Conservation (phyloP, 257 asterid species). For the Coffea canephora region DNA sequence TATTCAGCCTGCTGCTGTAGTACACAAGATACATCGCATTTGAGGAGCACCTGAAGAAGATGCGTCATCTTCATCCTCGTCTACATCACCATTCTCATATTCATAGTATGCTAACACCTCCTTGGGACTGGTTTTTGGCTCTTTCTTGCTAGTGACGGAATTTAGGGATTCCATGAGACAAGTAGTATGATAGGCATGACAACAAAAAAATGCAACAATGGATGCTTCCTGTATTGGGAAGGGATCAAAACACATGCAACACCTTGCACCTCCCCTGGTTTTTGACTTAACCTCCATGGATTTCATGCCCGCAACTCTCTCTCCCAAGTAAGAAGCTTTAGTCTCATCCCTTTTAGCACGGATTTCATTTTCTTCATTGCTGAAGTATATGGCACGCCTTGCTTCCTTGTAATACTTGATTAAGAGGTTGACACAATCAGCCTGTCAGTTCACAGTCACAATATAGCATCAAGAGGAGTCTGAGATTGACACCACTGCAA, state of each 20-base stretch:
- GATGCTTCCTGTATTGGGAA: constrained; percentile 68
- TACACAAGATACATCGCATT: constrained; percentile 90
- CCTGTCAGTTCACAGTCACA: constrained; percentile 38
- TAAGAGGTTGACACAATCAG: constrained; percentile 85
- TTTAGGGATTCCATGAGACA: constrained; percentile 78
- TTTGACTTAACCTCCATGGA: constrained; percentile 71
- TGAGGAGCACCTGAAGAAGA: constrained; percentile 46
- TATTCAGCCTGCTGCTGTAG: constrained; percentile 88
- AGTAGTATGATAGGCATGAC: constrained; percentile 84
- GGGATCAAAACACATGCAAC: constrained; percentile 96
- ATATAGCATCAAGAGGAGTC: neutral
- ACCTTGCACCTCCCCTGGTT: constrained; percentile 74
- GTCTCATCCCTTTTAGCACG: constrained; percentile 51
- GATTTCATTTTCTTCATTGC: constrained; percentile 69
- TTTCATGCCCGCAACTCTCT: constrained; percentile 53
- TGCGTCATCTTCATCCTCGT: constrained; percentile 37
- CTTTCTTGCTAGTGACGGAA: constrained; percentile 46
- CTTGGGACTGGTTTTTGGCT: constrained; percentile 30
- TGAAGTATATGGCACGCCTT: constrained; percentile 67
- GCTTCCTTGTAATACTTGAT: constrained; percentile 93
- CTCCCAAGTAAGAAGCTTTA: constrained; percentile 29
- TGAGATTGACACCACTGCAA: neutral
- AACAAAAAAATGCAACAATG: constrained; percentile 77
- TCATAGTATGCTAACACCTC: constrained; percentile 50
- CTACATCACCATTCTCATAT: constrained; percentile 40